These are phyloP conservation scores for Begonia loranthoides DNA, from an alignment of 306 rosid species.

Conservation along the genomic window DNA sequence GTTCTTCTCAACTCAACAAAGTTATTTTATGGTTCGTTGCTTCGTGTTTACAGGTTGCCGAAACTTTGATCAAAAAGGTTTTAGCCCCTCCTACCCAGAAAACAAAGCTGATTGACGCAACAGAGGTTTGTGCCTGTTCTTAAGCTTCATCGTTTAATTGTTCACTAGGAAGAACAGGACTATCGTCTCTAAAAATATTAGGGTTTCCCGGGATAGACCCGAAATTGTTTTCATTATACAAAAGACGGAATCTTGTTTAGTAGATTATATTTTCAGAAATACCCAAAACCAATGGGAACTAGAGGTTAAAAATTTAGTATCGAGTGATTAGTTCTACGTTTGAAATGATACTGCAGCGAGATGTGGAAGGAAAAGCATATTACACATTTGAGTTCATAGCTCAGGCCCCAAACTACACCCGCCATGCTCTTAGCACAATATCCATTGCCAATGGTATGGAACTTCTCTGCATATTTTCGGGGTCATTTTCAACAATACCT, in stretches of 20 bases:
- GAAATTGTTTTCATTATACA: too few relatives aligned
- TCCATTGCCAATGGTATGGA: conserved; percentile 70
- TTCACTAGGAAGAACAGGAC: too few relatives aligned
- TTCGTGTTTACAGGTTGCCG: conserved; percentile 49
- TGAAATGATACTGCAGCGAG: conserved; percentile 42
- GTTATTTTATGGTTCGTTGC: neutral
- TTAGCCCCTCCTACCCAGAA: conserved; percentile 81
- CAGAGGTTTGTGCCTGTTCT: conserved; percentile 42
- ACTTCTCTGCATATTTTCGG: conserved; percentile 6
- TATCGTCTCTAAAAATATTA: too few relatives aligned
- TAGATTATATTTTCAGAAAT: too few relatives aligned
- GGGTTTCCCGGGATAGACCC: too few relatives aligned
- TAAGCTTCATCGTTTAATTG: too few relatives aligned
- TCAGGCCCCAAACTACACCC: conserved; percentile 87
- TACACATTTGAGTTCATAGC: conserved; percentile 80
- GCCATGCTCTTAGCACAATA: conserved; percentile 82
- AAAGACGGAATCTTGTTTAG: too few relatives aligned
- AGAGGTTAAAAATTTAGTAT: too few relatives aligned
- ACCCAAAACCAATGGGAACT: too few relatives aligned
- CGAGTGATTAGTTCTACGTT: too few relatives aligned
- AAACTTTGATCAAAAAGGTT: conserved; percentile 67
- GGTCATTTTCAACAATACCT: too few relatives aligned
- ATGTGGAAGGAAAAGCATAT: conserved; percentile 63
- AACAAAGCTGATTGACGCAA: conserved; percentile 73
- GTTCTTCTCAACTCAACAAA: neutral